Evolutionary conservation across 805 yeast species (phyloP), one percentile per base, ranked within the genome.

Genomic region (Wickerhamomyces xylosicus): DNA sequence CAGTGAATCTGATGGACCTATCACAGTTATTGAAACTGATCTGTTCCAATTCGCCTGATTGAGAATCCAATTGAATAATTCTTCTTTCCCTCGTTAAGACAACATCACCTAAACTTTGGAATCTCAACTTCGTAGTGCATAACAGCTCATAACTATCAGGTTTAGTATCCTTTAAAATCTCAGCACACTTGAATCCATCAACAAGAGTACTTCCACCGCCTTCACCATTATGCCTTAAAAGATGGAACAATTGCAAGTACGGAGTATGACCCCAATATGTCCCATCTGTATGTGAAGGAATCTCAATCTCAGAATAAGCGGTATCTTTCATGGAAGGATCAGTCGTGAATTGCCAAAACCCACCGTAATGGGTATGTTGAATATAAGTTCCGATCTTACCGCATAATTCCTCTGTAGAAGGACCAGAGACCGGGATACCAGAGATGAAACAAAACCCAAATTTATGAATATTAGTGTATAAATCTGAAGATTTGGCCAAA

Each of bases 181-280:
- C 47, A 0, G 85, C 85, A 48, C 80, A 71, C 40, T 69, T 62
- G 58, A 79, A 77, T 1, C 83, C 78, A 55, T 79, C 87, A 18
- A 74, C 79, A 41, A 79, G 61, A 11, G 83, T 73, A 2, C 85
- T 75, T 33, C 74, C 71, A 3, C 87, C 87, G 11, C 87, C 87
- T 20, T 60, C 56, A 5, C 81, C 81, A 32, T 77, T 81, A 49
- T 79, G 85, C 46, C 57, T 63, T 38, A 79, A 62, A 43, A 79
- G 61, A 50, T 79, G 87, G 62, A 79, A 79, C 36, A 79, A 58
- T 52, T 79, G 86, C 34, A 79, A 62, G 1, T 84, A 85, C 0
- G 87, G 85, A 1, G 85, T 74, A 43, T 79, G 79, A 15, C 75
- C 67, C 80, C 84, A 79, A 52, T 79, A 80, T 2, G 85, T 79